Conservation (phyloP, 352 stramenopile species). For the Pythium apleroticum region DNA sequence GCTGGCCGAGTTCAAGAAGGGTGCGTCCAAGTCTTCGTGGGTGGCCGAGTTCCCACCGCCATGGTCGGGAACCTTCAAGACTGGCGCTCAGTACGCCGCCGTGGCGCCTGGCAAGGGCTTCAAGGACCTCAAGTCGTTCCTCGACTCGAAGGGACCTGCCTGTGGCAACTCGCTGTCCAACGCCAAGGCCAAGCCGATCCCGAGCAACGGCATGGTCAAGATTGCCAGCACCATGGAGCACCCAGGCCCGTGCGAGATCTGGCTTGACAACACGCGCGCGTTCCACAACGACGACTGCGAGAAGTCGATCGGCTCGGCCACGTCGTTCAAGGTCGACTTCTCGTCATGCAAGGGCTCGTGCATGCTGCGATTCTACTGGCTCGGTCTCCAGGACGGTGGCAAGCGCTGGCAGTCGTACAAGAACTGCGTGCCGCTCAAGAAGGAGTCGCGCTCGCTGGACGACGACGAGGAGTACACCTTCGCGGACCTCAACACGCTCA, state of each 20-base stretch:
- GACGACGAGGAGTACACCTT: not conserved
- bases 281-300: constrained; percentile 23
- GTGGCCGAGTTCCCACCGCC: constrained; percentile 9
- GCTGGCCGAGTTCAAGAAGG: constrained; percentile 12
- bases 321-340: constrained; percentile 18
- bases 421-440: not conserved
- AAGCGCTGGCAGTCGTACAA: constrained; percentile 15
- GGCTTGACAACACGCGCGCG: constrained; percentile 17
- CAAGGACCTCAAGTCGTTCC: constrained; percentile 20
- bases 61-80: constrained; percentile 16
- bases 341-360: constrained; percentile 19
- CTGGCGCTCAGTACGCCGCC: constrained; percentile 8
- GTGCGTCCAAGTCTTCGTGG: constrained; percentile 13
- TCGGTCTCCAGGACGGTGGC: constrained; percentile 22
- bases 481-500: not conserved
- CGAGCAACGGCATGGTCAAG: constrained; percentile 7
- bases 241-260: constrained; percentile 12
- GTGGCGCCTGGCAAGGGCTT: constrained; percentile 8
- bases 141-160: constrained; percentile 15
- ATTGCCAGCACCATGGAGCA: constrained; percentile 11
- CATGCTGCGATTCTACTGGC: constrained; percentile 27
- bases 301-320: not conserved
- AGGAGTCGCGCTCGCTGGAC: not conserved
- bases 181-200: constrained; percentile 19
- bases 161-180: constrained; percentile 22